Evolutionary conservation across 2,329 filamentous ascomycete genomes (phyloP), one percentile per base, ranked within the genome.

Genomic region (Cylindrodendrum hubeiense): DNA sequence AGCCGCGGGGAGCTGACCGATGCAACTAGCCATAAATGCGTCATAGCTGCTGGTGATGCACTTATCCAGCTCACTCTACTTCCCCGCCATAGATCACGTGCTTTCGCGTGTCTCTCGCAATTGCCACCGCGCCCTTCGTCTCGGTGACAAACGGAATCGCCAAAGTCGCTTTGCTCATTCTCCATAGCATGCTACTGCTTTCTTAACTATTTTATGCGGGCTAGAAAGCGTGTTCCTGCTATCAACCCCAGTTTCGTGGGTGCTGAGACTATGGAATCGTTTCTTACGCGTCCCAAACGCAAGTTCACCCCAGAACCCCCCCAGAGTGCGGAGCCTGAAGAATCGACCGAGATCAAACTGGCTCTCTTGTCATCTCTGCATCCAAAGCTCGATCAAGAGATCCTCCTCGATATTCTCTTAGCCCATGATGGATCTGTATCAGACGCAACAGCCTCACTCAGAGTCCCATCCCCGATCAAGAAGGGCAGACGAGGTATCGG

Each of bases 341-440:
- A 97, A 50, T 90, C 92, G 1, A 99, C 96, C 0, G 96, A 98
- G 67, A 84, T 97, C 72, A 98, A 98, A 75, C 82, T 99, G 15
- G 94, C 94, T 1, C 83, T 97, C 2, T 82, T 99, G 3, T 87
- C 91, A 2, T 98, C 96, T 1, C 81, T 98, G 0, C 87, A 94
- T 69, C 89, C 93, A 0, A 76, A 83, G 1, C 69, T 90, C 4
- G 85, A 89, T 8, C 89, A 92, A 50, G 88, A 91, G 37, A 83
- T 85, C 0, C 83, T 98, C 1, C 85, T 99, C 0, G 95, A 98
- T 69, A 82, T 94, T 6, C 84, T 98, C 0, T 83, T 97, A 1
- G 90, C 89, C 0, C 90, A 93, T 65, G 88, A 95, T 28, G 96
- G 96, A 0, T 93, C 89, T 1, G 91, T 98, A 1, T 81, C 90